Evolutionary conservation across 2,329 filamentous ascomycete genomes (phyloP), one percentile per base, ranked within the genome.

Genomic region (Cadophora sp.): DNA sequence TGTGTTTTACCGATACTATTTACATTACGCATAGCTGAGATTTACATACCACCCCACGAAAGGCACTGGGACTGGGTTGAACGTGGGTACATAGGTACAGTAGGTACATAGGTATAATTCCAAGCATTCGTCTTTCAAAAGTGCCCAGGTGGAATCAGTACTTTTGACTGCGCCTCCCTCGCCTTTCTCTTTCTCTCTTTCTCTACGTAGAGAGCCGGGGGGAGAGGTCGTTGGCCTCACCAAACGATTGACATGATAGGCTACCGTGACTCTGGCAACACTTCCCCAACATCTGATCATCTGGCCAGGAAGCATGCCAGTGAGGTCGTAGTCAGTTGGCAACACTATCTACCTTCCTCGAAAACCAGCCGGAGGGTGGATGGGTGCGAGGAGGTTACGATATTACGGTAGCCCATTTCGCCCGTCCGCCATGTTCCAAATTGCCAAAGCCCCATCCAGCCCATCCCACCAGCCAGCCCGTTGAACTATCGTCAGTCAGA

Each of bases 111-210:
- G 45, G 45, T 48, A 22, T 24, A 20, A 48, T 48, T n/a, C 45
- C n/a, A 48, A 48, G n/a, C n/a, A 22, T 48, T 20, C n/a, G 18
- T 20, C 9, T 6, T 48, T 6, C 11, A 18, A 24, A 48, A 48
- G 45, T n/a, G n/a, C n/a, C n/a, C n/a, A n/a, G n/a, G n/a, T 22
- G 45, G 45, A 20, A 48, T 45, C 45, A 13, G 8, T 11, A 22
- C n/a, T 13, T 51, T 41, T 58, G 41, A 50, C 62, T 65, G 62
- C 62, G 62, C 62, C 55, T 65, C 45, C n/a, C 22, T 41, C 7
- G 22, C 39, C n/a, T n/a, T n/a, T 30, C 27, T 18, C 36, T 8
- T 20, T 30, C 22, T n/a, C 43, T 18, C 20, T 48, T n/a, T 48
- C 20, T 48, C 8, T 8, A 5, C n/a, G 3, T 45, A 47, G 36